Base-by-base conservation (phyloP, 331 rosid species). In the Spiraea crenata region DNA sequence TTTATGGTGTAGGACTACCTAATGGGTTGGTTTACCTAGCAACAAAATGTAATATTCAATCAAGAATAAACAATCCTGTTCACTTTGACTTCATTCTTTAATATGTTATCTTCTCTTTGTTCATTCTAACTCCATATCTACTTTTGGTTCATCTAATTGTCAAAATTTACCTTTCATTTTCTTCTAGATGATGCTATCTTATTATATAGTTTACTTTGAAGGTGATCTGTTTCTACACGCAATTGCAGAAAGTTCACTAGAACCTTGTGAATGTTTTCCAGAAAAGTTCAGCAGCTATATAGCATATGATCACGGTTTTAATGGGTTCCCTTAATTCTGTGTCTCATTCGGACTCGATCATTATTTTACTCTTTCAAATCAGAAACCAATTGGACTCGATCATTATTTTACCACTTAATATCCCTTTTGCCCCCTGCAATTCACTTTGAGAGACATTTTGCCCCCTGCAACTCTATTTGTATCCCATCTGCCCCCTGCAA, bases 241-340 rank as follows among this genome's bases (percentile, higher is more conserved):
- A 46, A 55, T 50, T n/a, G 41, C 54, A 20, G 6, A 66, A 66
- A 56, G 19, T 46, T 52, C 1, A 16, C 38, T 25, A 58, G 15
- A 31, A 42, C 49, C 72, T 50, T 50, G 72, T 64, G 65, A 64
- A 65, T 38, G 40, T 48, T 15, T 7, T 31, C 34, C 38, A 39
- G 5, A 13, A 14, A 41, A 11, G 46, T 2, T 16, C 49, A 16
- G 5, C 15, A 37, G 12, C 13, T 15, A 16, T 38, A 15, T 41
- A 5, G 31, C 14, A 15, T 54, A 25, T 25, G 52, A 20, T 69
- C 73, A 20, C 42, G 42, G 63, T 20, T 20, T 40, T 17, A 4
- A 9, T 55, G 38, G 40, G 40, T 12, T 52, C 63, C 0, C 41
- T 54, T 31, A 7, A 20, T 13, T 4, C 2, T 68, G 63, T 39